Evolutionary conservation across 2,329 filamentous ascomycete species (phyloP).

Genomic region (Westerdykella sp.): DNA sequence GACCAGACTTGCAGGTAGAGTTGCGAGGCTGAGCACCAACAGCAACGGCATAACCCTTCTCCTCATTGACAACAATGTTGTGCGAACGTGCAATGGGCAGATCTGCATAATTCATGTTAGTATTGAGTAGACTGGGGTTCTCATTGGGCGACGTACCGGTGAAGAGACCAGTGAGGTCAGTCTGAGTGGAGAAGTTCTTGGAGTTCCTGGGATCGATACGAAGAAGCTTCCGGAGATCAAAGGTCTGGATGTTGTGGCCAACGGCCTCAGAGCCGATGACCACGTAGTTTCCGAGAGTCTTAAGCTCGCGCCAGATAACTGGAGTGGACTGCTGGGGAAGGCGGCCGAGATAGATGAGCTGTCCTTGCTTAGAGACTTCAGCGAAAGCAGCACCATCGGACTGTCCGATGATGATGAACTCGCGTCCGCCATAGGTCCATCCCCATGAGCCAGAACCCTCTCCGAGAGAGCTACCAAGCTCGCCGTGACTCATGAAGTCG

Average conservation of each 20-base stretch:
- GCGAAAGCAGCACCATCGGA: conserved; percentile 52
- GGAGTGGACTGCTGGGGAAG: conserved; percentile 43
- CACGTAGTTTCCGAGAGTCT: conserved; percentile 36
- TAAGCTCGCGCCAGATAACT: conserved; percentile 51
- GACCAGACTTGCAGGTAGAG: conserved; percentile 44
- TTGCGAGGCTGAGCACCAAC: conserved; percentile 29
- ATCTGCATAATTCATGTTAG: conserved; percentile 10
- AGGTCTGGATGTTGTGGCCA: conserved; percentile 54
- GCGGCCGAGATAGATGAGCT: conserved; percentile 49
- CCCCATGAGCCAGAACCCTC: conserved; percentile 47
- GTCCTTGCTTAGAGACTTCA: conserved; percentile 41
- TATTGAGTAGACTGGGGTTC: conserved; percentile 11
- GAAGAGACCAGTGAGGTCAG: conserved; percentile 26
- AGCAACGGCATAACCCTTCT: conserved; percentile 31
- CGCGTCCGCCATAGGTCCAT: conserved; percentile 48
- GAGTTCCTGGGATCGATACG: conserved; percentile 29
- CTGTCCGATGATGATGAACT: conserved; percentile 51
- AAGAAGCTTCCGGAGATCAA: conserved; percentile 48
- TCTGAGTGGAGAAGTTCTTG: conserved; percentile 22
- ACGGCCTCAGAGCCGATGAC: conserved; percentile 37
- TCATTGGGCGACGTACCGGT: conserved; percentile 5
- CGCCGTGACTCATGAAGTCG: conserved; percentile 51
- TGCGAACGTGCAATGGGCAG: conserved; percentile 27
- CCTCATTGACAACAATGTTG: conserved; percentile 34
- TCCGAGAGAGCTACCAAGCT: conserved; percentile 43